These are phyloP conservation scores for Saccharomycopsis sp. DNA, from an alignment of 805 yeast species.

Conservation along the genomic window DNA sequence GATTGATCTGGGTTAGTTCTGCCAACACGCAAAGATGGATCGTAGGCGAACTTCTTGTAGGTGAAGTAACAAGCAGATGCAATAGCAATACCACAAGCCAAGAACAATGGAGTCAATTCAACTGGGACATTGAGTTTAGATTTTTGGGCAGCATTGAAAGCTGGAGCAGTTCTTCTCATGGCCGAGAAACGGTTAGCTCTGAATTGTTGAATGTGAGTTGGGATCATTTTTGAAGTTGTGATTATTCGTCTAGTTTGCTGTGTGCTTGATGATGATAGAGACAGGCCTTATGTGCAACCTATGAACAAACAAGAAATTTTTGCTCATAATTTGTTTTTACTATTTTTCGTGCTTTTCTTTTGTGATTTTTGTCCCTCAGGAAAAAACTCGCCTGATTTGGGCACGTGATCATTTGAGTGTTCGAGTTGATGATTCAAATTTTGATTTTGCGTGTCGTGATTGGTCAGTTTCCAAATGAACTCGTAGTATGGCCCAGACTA, in stretches of 20 bases:
- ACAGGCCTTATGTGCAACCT: neutral
- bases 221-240: constrained; percentile 11
- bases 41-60: constrained; percentile 32
- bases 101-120: constrained; percentile 36
- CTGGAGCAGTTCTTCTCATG: constrained; percentile 32
- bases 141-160: constrained; percentile 28
- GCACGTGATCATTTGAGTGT: neutral
- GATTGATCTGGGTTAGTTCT: constrained; percentile 30
- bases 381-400: neutral
- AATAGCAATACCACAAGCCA: constrained; percentile 36
- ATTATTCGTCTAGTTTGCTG: neutral
- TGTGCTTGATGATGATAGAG: neutral
- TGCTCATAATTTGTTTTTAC: constrained; percentile 2
- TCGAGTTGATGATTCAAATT: neutral
- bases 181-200: constrained; percentile 12
- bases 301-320: neutral
- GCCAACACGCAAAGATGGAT: constrained; percentile 33
- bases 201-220: constrained; percentile 16
- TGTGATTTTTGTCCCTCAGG: neutral
- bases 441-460: neutral
- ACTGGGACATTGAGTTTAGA: constrained; percentile 28
- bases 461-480: too few relatives aligned
- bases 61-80: constrained; percentile 35
- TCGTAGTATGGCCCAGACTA: too few relatives aligned
- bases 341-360: neutral